These are phyloP conservation scores for Lentinula boryana DNA, from an alignment of 768 basidiomycete species.

Conservation along the genomic window DNA sequence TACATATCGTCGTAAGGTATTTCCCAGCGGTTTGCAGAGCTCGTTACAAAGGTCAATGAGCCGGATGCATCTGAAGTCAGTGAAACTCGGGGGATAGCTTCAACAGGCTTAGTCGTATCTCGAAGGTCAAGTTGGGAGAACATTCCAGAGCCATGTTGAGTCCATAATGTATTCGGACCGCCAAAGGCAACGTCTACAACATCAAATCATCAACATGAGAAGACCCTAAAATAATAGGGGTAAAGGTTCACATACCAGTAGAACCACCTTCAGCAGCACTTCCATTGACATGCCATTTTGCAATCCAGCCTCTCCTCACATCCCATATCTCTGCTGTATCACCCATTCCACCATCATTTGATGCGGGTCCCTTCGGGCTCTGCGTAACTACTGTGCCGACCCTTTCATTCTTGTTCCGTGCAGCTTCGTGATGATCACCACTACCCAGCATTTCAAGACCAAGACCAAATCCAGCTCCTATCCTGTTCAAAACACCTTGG, in stretches of 20 bases:
- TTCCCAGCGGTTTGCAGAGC: slow-evolving; percentile 48
- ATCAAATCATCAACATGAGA: background rate
- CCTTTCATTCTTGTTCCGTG: background rate
- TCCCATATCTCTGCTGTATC: slow-evolving; percentile 85
- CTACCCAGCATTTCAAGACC: background rate
- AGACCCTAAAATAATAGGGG: background rate
- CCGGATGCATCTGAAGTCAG: slow-evolving; percentile 64
- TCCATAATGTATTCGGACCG: slow-evolving; percentile 68
- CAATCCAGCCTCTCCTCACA: slow-evolving; percentile 71
- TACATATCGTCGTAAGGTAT: slow-evolving; percentile 80
- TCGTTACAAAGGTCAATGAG: slow-evolving; percentile 60
- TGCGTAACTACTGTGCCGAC: background rate
- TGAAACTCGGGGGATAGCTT: slow-evolving; percentile 58
- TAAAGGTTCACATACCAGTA: slow-evolving; percentile 42
- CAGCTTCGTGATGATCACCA: background rate
- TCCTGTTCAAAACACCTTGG: background rate
- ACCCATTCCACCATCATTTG: slow-evolving; percentile 20
- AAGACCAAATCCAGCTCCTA: background rate
- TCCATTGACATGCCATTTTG: slow-evolving; percentile 73
- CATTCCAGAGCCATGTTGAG: slow-evolving; percentile 67
- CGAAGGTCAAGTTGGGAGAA: slow-evolving; percentile 79
- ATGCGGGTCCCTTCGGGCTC: slow-evolving; percentile 8
- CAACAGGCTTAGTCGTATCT: slow-evolving; percentile 56
- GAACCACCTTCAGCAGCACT: slow-evolving; percentile 66
- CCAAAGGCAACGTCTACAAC: slow-evolving; percentile 59